Percentiles rank a stretch among this genome's conserved stretches.
These are phyloP conservation scores for Colletotrichum lini DNA, from an alignment of 2,329 filamentous ascomycete species.

Conservation along the genomic window DNA sequence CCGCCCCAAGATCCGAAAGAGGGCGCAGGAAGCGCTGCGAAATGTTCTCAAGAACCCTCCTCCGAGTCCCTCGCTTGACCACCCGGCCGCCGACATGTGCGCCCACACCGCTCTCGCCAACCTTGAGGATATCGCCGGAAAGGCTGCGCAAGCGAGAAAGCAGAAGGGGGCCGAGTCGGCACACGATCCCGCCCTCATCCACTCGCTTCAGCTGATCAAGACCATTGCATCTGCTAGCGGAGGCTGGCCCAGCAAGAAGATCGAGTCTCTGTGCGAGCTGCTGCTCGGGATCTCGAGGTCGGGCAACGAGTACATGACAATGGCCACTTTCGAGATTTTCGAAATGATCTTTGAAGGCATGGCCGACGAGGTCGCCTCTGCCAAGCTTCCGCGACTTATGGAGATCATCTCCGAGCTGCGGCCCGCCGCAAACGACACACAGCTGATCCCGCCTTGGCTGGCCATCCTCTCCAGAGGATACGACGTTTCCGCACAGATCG, in stretches of 20 bases:
- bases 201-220: slow-evolving; percentile 93
- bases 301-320: slow-evolving; percentile 95
- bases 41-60: slow-evolving; percentile 88
- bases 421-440: slow-evolving; percentile 92
- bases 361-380: slow-evolving; percentile 87
- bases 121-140: slow-evolving; percentile 79
- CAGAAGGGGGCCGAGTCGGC: slow-evolving; percentile 69
- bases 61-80: slow-evolving; percentile 91
- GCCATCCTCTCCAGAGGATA: slow-evolving; percentile 95
- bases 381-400: slow-evolving; percentile 89
- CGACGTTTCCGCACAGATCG: slow-evolving; percentile 90
- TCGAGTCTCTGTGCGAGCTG: slow-evolving; percentile 91
- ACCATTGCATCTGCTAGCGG: slow-evolving; percentile 88
- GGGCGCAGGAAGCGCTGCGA: slow-evolving; percentile 89
- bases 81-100: slow-evolving; percentile 96
- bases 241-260: slow-evolving; percentile 97
- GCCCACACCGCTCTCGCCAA: slow-evolving; percentile 90
- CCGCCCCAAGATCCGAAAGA: slow-evolving; percentile 93
- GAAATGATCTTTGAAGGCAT: slow-evolving; percentile 96
- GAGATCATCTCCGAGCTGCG: slow-evolving; percentile 94
- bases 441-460: slow-evolving; percentile 95
- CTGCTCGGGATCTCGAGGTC: slow-evolving; percentile 90
- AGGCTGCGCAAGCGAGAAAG: slow-evolving; percentile 75
- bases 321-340: slow-evolving; percentile 97
- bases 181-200: slow-evolving; percentile 88